Conservation (phyloP, 1,284 basidiomycete species). For the Rhodotorula glutinis region DNA sequence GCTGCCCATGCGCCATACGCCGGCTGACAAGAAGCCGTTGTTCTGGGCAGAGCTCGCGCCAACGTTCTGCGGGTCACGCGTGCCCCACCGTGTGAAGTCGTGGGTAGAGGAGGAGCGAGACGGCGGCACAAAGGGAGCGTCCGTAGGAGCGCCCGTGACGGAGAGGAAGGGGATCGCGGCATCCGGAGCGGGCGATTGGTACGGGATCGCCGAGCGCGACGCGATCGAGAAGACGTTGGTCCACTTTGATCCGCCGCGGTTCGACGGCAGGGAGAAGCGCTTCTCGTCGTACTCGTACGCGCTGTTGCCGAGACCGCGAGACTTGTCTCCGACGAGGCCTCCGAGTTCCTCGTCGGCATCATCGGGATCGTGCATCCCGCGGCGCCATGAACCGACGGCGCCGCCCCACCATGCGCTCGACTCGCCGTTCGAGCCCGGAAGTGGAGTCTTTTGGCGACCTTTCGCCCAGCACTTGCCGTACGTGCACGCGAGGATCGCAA, state of each 20-base stretch:
- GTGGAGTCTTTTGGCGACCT: not conserved
- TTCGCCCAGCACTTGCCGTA: constrained; percentile 30
- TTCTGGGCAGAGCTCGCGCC: not conserved
- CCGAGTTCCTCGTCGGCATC: constrained; percentile 15
- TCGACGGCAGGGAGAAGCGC: not conserved
- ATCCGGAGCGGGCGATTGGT: not conserved
- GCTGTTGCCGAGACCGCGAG: not conserved
- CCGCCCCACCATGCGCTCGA: constrained; percentile 7
- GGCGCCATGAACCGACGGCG: constrained; percentile 4
- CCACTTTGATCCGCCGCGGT: constrained; percentile 7
- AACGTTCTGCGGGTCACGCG: constrained; percentile 4
- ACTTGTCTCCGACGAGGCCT: constrained; percentile 19
- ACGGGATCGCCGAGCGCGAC: not conserved
- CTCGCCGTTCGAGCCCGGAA: not conserved
- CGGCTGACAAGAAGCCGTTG: constrained; percentile 1
- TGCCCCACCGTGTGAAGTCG: constrained; percentile 9
- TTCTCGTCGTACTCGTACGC: constrained; percentile 4
- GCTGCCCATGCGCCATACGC: constrained; percentile 5
- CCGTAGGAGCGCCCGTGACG: constrained; percentile 17
- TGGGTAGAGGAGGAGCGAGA: constrained; percentile 8
- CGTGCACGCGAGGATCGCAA: constrained; percentile 16
- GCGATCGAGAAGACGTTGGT: constrained; percentile 5
- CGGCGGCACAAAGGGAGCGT: constrained; percentile 26
- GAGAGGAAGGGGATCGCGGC: constrained; percentile 21
- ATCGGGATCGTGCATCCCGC: constrained; percentile 1